phyloP scores from a whole-genome alignment of 164 flowering plant genomes.

The Taxillus chinensis region DNA sequence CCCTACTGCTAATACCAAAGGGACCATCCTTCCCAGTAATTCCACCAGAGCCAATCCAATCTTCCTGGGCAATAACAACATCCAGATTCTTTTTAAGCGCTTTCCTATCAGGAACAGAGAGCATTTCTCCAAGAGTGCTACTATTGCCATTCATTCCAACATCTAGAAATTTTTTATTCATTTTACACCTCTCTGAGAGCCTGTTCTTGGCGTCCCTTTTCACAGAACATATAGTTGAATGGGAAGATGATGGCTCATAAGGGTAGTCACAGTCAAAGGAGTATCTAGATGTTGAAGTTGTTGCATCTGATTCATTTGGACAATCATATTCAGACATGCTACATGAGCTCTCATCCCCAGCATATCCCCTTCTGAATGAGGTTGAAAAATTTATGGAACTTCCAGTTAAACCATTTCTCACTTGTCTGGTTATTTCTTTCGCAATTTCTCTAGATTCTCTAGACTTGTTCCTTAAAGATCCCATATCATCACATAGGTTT shows the following conservation, averaged over 20 bases:
- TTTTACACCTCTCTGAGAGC: slow-evolving; percentile 73
- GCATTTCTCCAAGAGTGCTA: slow-evolving; percentile 86
- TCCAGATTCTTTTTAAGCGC: slow-evolving; percentile 12
- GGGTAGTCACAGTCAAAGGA: slow-evolving; percentile 16
- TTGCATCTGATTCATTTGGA: slow-evolving; percentile 35
- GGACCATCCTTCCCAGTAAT: slow-evolving; percentile 26
- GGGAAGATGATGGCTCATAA: slow-evolving; percentile 28
- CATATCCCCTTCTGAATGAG: slow-evolving; percentile 38
- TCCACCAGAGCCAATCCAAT: slow-evolving; percentile 12
- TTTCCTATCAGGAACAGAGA: slow-evolving; percentile 45
- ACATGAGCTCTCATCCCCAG: slow-evolving; percentile 58
- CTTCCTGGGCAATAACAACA: slow-evolving; percentile 16
- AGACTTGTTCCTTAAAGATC: slow-evolving; percentile 23
- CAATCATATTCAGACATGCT: slow-evolving; percentile 42
- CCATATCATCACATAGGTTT: slow-evolving; percentile 15
- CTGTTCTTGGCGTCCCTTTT: slow-evolving; percentile 75
- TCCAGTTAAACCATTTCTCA: slow-evolving; percentile 20
- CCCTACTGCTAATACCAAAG: slow-evolving; percentile 67
- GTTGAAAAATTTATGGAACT: slow-evolving; percentile 18
- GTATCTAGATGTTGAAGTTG: slow-evolving; percentile 16
- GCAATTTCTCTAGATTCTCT: slow-evolving; percentile 59
- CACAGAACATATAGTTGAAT: slow-evolving; percentile 45
- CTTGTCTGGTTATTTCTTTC: slow-evolving; percentile 37
- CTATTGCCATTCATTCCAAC: slow-evolving; percentile 24
- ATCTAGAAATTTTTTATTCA: slow-evolving; percentile 39